phyloP scores from a whole-genome alignment of 2,329 filamentous ascomycete genomes.

The Grosmannia penicillata region DNA sequence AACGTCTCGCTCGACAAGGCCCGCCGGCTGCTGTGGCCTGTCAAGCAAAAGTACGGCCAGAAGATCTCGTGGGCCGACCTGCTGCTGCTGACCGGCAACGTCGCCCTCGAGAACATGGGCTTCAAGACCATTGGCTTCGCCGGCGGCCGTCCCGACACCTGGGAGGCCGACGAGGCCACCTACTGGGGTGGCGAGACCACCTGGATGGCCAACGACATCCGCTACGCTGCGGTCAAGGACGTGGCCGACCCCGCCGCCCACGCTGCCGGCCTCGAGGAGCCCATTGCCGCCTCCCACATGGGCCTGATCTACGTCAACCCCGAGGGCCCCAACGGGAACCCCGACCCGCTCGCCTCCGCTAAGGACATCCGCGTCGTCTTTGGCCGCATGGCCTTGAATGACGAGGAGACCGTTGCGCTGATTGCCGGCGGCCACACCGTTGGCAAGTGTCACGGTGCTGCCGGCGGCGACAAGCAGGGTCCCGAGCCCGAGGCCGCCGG shows the following conservation, averaged over 20 bases:
- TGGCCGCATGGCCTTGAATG: conserved; percentile 68
- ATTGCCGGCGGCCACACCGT: conserved; percentile 69
- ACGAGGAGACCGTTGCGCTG: conserved; percentile 66
- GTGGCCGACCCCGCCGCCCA: conserved; percentile 33
- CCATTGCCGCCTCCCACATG: conserved; percentile 55
- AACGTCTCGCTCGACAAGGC: conserved; percentile 70
- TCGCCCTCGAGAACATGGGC: conserved; percentile 64
- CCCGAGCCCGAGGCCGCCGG: conserved; percentile 50
- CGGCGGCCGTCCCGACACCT: conserved; percentile 56
- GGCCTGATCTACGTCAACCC: conserved; percentile 75
- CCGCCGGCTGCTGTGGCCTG: conserved; percentile 62
- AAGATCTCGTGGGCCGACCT: conserved; percentile 73
- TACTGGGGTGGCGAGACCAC: conserved; percentile 66
- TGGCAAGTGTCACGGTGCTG: conserved; percentile 70
- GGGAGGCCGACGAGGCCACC: conserved; percentile 59
- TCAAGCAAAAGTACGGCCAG: conserved; percentile 75
- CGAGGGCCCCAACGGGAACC: conserved; percentile 58
- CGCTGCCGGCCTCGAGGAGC: conserved; percentile 50
- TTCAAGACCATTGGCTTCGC: conserved; percentile 61
- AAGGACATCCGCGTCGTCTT: conserved; percentile 63
- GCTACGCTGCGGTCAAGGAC: conserved; percentile 40
- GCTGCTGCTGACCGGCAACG: conserved; percentile 57
- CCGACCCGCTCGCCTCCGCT: conserved; percentile 54
- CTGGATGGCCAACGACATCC: conserved; percentile 62
- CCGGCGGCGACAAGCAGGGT: conserved; percentile 45